phyloP scores from a whole-genome alignment of 2,329 filamentous ascomycete species.

The Fusarium concolor region DNA sequence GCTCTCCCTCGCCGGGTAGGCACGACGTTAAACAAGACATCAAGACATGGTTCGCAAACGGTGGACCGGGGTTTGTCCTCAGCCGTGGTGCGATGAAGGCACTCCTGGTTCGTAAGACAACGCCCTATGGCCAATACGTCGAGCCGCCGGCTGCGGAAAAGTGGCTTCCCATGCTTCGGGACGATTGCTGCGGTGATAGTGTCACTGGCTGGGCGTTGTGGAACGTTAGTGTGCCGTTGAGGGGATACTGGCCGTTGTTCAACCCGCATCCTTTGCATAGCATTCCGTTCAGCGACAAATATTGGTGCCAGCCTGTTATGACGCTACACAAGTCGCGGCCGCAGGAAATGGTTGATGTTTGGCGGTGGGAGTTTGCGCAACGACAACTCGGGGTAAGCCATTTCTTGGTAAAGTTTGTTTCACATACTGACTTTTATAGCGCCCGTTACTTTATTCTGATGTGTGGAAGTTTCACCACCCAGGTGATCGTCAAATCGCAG shows the following conservation, averaged over 20 bases:
- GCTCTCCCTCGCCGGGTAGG: slow-evolving; percentile 59
- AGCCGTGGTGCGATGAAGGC: slow-evolving; percentile 59
- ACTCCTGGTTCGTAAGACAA: slow-evolving; percentile 51
- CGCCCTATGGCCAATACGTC: slow-evolving; percentile 51
- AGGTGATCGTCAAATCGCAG: slow-evolving; percentile 36
- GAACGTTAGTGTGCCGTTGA: slow-evolving; percentile 57
- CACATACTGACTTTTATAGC: slow-evolving; percentile 37
- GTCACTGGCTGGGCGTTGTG: slow-evolving; percentile 61
- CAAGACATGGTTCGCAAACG: slow-evolving; percentile 61
- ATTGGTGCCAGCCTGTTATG: slow-evolving; percentile 64
- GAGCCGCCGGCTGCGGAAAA: slow-evolving; percentile 54
- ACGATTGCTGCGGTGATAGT: slow-evolving; percentile 66
- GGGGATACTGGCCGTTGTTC: slow-evolving; percentile 63
- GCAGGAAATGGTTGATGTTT: slow-evolving; percentile 61
- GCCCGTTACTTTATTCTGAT: slow-evolving; percentile 53
- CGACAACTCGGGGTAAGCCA: slow-evolving; percentile 49
- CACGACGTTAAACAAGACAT: slow-evolving; percentile 46
- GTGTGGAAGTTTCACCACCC: slow-evolving; percentile 54
- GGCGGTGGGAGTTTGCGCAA: slow-evolving; percentile 57
- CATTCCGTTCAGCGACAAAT: slow-evolving; percentile 58
- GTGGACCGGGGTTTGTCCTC: slow-evolving; percentile 61
- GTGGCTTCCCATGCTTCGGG: slow-evolving; percentile 55
- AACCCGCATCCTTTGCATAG: slow-evolving; percentile 62
- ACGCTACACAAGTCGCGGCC: slow-evolving; percentile 61
- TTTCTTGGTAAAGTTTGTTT: background rate